Conservation (phyloP, 139 green algal genomes). For the Pedinophyceae sp. region DNA sequence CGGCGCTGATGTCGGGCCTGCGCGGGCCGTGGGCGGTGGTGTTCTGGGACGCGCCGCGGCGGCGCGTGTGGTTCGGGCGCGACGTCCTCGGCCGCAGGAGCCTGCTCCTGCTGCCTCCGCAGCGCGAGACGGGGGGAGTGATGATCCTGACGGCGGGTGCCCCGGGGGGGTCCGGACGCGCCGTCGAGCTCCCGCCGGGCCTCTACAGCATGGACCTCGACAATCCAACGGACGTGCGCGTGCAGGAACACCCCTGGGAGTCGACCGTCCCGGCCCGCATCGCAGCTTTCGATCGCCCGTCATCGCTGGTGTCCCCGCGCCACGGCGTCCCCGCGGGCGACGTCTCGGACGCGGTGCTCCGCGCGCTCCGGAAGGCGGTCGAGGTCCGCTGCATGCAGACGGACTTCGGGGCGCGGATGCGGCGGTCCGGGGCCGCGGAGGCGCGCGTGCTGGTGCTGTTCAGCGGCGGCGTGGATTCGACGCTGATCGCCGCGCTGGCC, state of each 20-base stretch:
- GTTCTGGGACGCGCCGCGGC: slow-evolving; percentile 41
- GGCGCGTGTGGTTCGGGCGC: slow-evolving; percentile 50
- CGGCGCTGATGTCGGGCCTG: slow-evolving; percentile 33
- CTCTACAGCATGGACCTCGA: slow-evolving; percentile 15
- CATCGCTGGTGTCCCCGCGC: not conserved
- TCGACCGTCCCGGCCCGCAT: not conserved
- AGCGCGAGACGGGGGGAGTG: not conserved
- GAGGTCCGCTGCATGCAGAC: not conserved
- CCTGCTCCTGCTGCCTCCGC: slow-evolving; percentile 37
- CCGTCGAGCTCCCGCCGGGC: slow-evolving; percentile 25
- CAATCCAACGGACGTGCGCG: not conserved
- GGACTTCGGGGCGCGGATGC: not conserved
- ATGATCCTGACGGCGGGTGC: slow-evolving; percentile 31
- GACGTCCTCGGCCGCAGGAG: slow-evolving; percentile 48
- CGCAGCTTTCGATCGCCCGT: not conserved
- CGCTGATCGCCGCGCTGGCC: slow-evolving; percentile 55
- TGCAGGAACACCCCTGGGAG: not conserved
- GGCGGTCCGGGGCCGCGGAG: not conserved
- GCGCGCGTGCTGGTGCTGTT: slow-evolving; percentile 66
- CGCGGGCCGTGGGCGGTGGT: slow-evolving; percentile 60
- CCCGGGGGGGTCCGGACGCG: not conserved
- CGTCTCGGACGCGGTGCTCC: not conserved
- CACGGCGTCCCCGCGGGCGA: not conserved
- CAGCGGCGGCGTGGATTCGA: slow-evolving; percentile 75
- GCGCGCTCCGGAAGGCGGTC: not conserved